Percentiles rank a stretch among this genome's conserved stretches.
Conservation (phyloP, 129 eudicot species). For the Kitagawia praeruptora region DNA sequence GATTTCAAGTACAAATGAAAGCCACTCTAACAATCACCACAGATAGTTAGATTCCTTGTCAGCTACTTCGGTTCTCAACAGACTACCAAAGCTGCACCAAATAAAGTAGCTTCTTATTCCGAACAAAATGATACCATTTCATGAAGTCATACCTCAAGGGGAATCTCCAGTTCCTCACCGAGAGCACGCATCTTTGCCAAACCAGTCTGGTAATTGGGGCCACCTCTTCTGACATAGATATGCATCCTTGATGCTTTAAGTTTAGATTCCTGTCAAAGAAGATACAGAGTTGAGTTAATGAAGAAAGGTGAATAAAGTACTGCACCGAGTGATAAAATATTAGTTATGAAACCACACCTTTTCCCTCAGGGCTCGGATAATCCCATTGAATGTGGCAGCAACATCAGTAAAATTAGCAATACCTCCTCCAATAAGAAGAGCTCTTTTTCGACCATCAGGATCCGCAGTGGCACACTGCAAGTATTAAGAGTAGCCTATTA, state of each 20-base stretch:
- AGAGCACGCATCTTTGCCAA: slow-evolving; percentile 71
- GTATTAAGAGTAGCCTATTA: neutral
- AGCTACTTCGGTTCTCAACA: neutral
- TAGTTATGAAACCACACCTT: slow-evolving; percentile 34
- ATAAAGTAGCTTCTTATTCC: neutral
- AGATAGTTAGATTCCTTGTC: neutral
- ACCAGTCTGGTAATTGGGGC: slow-evolving; percentile 83
- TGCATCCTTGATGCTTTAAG: slow-evolving; percentile 83
- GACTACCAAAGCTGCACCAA: neutral
- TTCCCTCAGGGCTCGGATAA: slow-evolving; percentile 74
- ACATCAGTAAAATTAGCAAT: slow-evolving; percentile 94
- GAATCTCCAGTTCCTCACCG: slow-evolving; percentile 68
- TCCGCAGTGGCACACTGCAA: slow-evolving; percentile 81
- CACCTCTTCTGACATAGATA: slow-evolving; percentile 78
- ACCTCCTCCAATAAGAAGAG: slow-evolving; percentile 95
- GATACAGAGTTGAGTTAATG: neutral
- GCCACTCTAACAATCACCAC: neutral
- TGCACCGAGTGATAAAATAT: neutral
- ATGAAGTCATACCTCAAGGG: slow-evolving; percentile 53
- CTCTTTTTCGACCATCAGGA: slow-evolving; percentile 94
- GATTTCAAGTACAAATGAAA: neutral
- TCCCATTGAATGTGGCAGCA: slow-evolving; percentile 94
- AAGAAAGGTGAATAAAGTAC: neutral
- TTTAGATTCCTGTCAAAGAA: slow-evolving; percentile 50
- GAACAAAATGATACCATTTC: neutral